Percentiles rank a stretch among this genome's conserved stretches.
phyloP scores from a whole-genome alignment of 2,329 filamentous ascomycete species.

The Chaetomium strumarium region DNA sequence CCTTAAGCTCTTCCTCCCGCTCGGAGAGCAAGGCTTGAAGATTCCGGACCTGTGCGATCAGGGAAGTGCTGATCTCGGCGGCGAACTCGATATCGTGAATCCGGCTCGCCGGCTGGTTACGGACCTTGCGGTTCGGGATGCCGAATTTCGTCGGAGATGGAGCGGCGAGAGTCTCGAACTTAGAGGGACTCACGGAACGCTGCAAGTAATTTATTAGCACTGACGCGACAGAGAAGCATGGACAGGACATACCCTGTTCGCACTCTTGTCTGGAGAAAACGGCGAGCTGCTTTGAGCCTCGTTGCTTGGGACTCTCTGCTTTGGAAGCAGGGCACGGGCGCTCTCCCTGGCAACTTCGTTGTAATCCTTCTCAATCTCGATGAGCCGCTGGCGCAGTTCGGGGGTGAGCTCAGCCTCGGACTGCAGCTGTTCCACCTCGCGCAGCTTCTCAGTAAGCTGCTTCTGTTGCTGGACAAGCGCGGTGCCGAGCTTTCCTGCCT shows the following conservation, averaged over 20 bases:
- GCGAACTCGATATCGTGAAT: conserved; percentile 97
- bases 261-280: conserved; percentile 47
- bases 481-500: conserved; percentile 83
- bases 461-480: conserved; percentile 82
- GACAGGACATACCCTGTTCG: conserved; percentile 45
- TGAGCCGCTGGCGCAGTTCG: conserved; percentile 74
- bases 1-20: conserved; percentile 79
- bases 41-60: conserved; percentile 89
- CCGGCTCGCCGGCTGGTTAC: conserved; percentile 82
- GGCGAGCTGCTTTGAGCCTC: conserved; percentile 51
- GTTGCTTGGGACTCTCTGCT: conserved; percentile 71
- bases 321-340: conserved; percentile 79
- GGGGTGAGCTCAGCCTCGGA: conserved; percentile 73
- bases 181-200: conserved; percentile 66
- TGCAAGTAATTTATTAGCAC: conserved; percentile 31
- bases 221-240: background rate
- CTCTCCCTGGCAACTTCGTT: conserved; percentile 89
- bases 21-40: conserved; percentile 79
- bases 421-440: conserved; percentile 75
- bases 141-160: conserved; percentile 84
- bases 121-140: conserved; percentile 78
- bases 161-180: conserved; percentile 78
- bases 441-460: conserved; percentile 72
- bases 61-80: conserved; percentile 92
- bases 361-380: conserved; percentile 89